Percentiles rank a stretch among this genome's conserved stretches.
These are phyloP conservation scores for Colletotrichum sidae DNA, from an alignment of 2,329 filamentous ascomycete genomes.

Conservation along the genomic window DNA sequence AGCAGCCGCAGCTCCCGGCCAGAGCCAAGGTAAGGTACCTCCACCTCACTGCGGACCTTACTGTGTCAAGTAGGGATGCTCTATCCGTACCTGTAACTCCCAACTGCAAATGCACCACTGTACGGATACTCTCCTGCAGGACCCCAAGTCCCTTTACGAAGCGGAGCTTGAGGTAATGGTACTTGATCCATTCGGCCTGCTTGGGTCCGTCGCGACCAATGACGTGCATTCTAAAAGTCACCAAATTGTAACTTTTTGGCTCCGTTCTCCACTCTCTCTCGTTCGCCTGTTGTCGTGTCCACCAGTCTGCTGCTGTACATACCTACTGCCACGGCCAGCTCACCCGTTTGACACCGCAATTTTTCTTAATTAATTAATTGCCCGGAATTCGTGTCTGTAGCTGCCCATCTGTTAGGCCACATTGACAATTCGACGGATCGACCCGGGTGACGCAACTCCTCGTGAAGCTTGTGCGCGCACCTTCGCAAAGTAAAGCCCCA, in stretches of 20 bases:
- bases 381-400: background rate
- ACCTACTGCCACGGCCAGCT: background rate
- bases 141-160: background rate
- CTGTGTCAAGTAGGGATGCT: no score
- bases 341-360: background rate
- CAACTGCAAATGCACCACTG: no score
- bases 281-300: background rate
- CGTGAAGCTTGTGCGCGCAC: constrained; percentile 19
- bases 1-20: no score
- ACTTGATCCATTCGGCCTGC: constrained; percentile 13
- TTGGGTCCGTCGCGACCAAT: constrained; percentile 34
- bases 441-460: background rate
- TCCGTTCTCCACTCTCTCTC: constrained; percentile 13
- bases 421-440: background rate
- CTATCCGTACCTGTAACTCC: no score
- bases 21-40: background rate
- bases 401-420: constrained; percentile 11
- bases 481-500: constrained; percentile 15
- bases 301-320: background rate
- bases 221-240: constrained; percentile 34
- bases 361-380: background rate
- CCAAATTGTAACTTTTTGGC: background rate
- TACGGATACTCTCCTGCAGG: background rate
- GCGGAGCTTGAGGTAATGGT: constrained; percentile 4
- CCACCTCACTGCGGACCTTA: background rate